Evolutionary conservation across 169 alveolate genomes (phyloP).

Genomic region (Plasmodium inui): DNA sequence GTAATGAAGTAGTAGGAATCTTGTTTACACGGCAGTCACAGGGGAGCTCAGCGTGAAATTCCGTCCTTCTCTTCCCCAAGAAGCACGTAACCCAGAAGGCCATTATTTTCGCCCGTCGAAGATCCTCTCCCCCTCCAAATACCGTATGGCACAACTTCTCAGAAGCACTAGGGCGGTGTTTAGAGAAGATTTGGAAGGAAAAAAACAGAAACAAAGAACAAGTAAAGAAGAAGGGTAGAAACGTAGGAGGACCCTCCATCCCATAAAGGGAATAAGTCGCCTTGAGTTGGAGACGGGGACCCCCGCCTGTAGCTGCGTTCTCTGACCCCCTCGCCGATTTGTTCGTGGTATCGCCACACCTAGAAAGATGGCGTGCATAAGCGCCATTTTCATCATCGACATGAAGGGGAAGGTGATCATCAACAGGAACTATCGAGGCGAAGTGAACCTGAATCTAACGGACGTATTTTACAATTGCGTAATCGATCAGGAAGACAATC

Average conservation of each 20-base stretch:
- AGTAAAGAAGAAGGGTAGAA: not conserved
- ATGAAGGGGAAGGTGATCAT: conserved; percentile 93
- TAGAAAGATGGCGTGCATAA: conserved; percentile 89
- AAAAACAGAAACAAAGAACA: not conserved
- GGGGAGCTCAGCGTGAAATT: not conserved
- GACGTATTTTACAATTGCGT: conserved; percentile 92
- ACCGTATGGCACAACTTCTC: conserved; percentile 2
- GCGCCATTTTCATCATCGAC: conserved; percentile 94
- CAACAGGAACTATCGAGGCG: conserved; percentile 92
- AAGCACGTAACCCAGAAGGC: not conserved
- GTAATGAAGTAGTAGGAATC: not conserved
- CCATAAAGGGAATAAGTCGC: not conserved
- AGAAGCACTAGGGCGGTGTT: not conserved
- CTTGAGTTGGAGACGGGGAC: not conserved
- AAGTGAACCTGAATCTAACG: conserved; percentile 80
- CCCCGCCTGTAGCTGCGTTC: not conserved
- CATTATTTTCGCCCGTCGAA: not conserved
- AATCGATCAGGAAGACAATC: conserved; percentile 95
- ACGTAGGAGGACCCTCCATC: not conserved
- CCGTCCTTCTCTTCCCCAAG: not conserved
- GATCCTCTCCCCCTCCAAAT: not conserved
- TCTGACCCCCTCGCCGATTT: not conserved
- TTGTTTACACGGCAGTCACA: not conserved
- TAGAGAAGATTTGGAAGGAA: not conserved
- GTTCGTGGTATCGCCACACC: not conserved